Base-by-base conservation (phyloP, 2,329 filamentous ascomycete species). In the Penicillium psychrosexuale region DNA sequence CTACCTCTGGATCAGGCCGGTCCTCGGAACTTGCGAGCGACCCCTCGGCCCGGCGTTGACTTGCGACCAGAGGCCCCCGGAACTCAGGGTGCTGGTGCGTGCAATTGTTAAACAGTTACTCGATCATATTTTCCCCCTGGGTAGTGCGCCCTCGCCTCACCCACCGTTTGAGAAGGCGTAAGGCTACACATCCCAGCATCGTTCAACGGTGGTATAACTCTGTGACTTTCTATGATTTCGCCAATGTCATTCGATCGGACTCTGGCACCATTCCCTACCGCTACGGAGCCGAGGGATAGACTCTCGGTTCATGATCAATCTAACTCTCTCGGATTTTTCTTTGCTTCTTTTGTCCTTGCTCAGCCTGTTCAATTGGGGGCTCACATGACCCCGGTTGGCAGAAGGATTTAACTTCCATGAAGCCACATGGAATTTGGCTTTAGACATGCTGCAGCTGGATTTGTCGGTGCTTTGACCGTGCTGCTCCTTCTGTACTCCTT, bases 1-100 rank as follows among this genome's bases (percentile, higher is more conserved):
- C 82, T 99, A 62, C 94, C 94, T 31, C 86, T 97, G 65, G 94
- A 99, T 71, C 94, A 97, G 77, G 92, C 87, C 47, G 93, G 92
- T n/a, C 91, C 93, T 60, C 85, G 93, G 72, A 92, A 92, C 73
- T 82, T 92, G 70, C 83, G 92, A 66, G 77, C 83, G 55, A 83
- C 82, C 61, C 80, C 82, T 61, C 78, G 83, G 62, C 79, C 82
- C 54, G 86, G 86, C 50, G 87, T 90, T 36, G 85, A 89, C 72
- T 76, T 90, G 61, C 81, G 85, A 64, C 82, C 82, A 34, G 82
- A 86, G 69, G 77, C 84, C 51, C 79, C 84, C 61, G 78, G 77
- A 53, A 84, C 84, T 53, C 81, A 85, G 70, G 79, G 79, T 51
- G 80, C 80, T 19, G 80, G 78, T 56, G 78, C 80, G 44, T 89